Percentiles rank a stretch among this genome's conserved stretches.
Evolutionary conservation across 768 basidiomycete genomes (phyloP).

Genomic region (Tricholoma flavovirens): DNA sequence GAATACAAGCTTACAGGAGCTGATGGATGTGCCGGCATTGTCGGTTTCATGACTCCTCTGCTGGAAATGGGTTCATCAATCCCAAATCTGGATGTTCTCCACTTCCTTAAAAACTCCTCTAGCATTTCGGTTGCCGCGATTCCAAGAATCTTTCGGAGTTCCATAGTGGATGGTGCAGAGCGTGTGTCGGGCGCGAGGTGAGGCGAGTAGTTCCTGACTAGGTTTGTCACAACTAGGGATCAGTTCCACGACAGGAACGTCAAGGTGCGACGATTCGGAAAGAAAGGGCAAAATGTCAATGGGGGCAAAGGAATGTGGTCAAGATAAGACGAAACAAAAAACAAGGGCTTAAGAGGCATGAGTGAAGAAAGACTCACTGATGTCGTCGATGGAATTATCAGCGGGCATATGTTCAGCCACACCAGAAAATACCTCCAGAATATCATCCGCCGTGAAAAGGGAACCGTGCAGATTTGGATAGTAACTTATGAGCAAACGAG

Average conservation of each 20-base stretch:
- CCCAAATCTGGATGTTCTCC: slow-evolving; percentile 35
- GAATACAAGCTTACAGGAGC: slow-evolving; percentile 10
- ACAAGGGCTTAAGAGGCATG: slow-evolving; percentile 15
- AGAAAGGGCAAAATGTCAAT: slow-evolving; percentile 23
- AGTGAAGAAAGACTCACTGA: slow-evolving; percentile 59
- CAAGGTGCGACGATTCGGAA: slow-evolving; percentile 22
- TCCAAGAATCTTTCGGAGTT: slow-evolving; percentile 57
- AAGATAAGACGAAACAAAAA: slow-evolving; percentile 9
- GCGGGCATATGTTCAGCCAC: slow-evolving; percentile 64
- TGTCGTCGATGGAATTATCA: slow-evolving; percentile 70
- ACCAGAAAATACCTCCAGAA: slow-evolving; percentile 69
- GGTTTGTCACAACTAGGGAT: slow-evolving; percentile 76
- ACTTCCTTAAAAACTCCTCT: slow-evolving; percentile 58
- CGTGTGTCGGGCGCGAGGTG: slow-evolving; percentile 69
- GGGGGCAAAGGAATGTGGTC: slow-evolving; percentile 15
- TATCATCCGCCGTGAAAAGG: slow-evolving; percentile 49
- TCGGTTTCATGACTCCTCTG: background rate
- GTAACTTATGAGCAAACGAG: slow-evolving; percentile 74
- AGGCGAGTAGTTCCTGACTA: slow-evolving; percentile 91
- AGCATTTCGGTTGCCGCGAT: slow-evolving; percentile 75
- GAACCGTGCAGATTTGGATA: slow-evolving; percentile 71
- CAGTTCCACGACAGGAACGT: slow-evolving; percentile 55
- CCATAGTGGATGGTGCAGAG: slow-evolving; percentile 63
- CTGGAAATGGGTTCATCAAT: slow-evolving; percentile 6
- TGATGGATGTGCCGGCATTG: slow-evolving; percentile 3